Percentiles rank a stretch among this genome's conserved stretches.
Evolutionary conservation across 1,284 basidiomycete genomes (phyloP).

Genomic region (Schizophyllum commune): DNA sequence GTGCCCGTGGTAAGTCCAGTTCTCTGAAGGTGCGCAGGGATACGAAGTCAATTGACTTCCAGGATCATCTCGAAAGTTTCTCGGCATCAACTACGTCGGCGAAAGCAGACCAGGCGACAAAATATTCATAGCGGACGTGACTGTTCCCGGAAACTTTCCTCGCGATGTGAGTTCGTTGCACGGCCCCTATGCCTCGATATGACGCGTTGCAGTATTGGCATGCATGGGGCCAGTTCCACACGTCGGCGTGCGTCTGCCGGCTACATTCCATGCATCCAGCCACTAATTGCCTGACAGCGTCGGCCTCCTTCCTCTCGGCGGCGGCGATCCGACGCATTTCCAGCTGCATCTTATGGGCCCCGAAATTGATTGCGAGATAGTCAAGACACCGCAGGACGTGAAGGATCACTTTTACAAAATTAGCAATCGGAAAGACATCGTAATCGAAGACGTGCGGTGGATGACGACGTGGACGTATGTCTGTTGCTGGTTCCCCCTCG

Average conservation of each 20-base stretch:
- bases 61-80: background rate
- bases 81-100: slow-evolving; percentile 5
- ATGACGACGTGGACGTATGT: slow-evolving; percentile 7
- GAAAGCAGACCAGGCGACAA: slow-evolving; percentile 7
- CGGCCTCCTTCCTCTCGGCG: slow-evolving; percentile 1
- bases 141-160: slow-evolving; percentile 1
- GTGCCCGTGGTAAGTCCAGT: slow-evolving; percentile 1
- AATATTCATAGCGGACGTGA: slow-evolving; percentile 3
- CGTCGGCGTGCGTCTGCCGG: background rate
- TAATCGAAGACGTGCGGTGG: slow-evolving; percentile 1
- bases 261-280: background rate
- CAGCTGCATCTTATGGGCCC: slow-evolving; percentile 5
- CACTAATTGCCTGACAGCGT: background rate
- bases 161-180: background rate
- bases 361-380: background rate
- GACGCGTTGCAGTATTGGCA: slow-evolving; percentile 9
- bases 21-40: background rate
- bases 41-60: no score
- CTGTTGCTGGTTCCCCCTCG: background rate
- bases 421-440: slow-evolving; percentile 5
- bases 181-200: background rate
- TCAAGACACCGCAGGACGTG: background rate
- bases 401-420: slow-evolving; percentile 5
- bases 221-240: slow-evolving; percentile 8
- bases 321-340: slow-evolving; percentile 3